Conservation (phyloP, 306 rosid species). For the Betula pendula region DNA sequence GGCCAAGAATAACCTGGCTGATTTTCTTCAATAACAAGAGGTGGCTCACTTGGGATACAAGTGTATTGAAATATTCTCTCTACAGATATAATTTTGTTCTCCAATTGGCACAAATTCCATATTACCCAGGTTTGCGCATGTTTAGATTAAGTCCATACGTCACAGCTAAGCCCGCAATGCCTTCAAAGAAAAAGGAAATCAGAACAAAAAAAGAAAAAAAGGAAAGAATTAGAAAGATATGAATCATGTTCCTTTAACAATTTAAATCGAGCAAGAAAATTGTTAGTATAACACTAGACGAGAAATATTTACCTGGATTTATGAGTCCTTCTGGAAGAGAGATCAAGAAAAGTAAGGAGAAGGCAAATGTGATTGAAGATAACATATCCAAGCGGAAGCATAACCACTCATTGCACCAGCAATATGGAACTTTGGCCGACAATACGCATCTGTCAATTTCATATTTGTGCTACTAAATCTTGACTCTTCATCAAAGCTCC, state of each 20-base stretch:
- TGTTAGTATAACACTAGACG: not conserved
- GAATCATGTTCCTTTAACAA: too few relatives aligned
- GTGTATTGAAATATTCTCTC: conserved; percentile 85
- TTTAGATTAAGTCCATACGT: conserved; percentile 78
- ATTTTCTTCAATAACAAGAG: conserved; percentile 55
- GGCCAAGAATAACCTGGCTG: conserved; percentile 73
- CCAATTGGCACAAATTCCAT: conserved; percentile 59
- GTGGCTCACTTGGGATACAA: conserved; percentile 71
- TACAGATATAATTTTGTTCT: conserved; percentile 82
- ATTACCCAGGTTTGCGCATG: conserved; percentile 41
- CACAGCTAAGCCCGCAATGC: conserved; percentile 84
- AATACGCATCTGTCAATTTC: conserved; percentile 65
- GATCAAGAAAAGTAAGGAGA: conserved; percentile 63
- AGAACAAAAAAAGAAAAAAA: not conserved
- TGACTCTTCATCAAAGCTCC: conserved; percentile 71
- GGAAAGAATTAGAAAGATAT: not conserved
- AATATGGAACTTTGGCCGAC: conserved; percentile 60
- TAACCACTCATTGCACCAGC: conserved; percentile 71
- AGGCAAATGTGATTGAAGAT: conserved; percentile 59
- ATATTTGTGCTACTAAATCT: conserved; percentile 65
- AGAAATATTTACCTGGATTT: conserved; percentile 60
- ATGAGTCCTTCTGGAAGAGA: conserved; percentile 59
- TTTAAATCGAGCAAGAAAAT: conserved; percentile 2
- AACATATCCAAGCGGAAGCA: conserved; percentile 68
- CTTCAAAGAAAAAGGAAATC: conserved; percentile 29